Evolutionary conservation across 257 asterid species (phyloP).

Genomic region (Penstemon eatonii): DNA sequence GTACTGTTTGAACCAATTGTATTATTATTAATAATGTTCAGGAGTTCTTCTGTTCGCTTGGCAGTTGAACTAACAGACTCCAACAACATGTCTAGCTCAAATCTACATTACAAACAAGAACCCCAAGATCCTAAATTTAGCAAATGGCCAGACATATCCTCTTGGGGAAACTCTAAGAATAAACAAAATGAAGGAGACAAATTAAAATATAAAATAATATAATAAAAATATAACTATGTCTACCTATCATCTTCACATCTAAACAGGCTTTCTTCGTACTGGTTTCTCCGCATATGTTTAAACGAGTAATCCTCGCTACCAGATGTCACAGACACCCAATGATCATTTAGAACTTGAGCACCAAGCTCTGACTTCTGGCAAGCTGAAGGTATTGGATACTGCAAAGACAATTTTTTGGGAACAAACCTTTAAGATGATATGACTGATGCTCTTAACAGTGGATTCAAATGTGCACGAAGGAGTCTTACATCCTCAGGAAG

Average conservation of each 20-base stretch:
- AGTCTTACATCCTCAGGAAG: constrained; percentile 92
- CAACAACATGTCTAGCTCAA: constrained; percentile 95
- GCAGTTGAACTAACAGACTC: constrained; percentile 85
- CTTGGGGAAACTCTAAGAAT: constrained; percentile 12
- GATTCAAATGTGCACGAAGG: constrained; percentile 10
- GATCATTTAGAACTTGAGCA: constrained; percentile 80
- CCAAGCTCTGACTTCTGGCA: constrained; percentile 95
- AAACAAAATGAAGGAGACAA: constrained; percentile 11
- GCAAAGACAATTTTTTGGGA: constrained; percentile 31
- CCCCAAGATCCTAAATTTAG: constrained; percentile 8
- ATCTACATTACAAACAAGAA: constrained; percentile 50
- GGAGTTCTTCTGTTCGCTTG: constrained; percentile 79
- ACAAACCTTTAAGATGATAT: constrained; percentile 14
- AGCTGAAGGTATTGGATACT: constrained; percentile 89
- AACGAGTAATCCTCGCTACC: constrained; percentile 72
- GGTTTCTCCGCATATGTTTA: constrained; percentile 62
- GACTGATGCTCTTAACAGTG: constrained; percentile 5
- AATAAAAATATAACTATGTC: too few species aligned
- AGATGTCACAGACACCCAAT: constrained; percentile 98
- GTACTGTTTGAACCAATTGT: constrained; percentile 58
- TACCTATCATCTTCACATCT: constrained; percentile 68
- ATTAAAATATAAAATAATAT: too few species aligned
- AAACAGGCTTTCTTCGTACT: constrained; percentile 57
- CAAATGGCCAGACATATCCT: neutral
- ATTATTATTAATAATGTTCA: constrained; percentile 59